Evolutionary conservation across 257 asterid genomes (phyloP).

Genomic region (Verbena officinalis): DNA sequence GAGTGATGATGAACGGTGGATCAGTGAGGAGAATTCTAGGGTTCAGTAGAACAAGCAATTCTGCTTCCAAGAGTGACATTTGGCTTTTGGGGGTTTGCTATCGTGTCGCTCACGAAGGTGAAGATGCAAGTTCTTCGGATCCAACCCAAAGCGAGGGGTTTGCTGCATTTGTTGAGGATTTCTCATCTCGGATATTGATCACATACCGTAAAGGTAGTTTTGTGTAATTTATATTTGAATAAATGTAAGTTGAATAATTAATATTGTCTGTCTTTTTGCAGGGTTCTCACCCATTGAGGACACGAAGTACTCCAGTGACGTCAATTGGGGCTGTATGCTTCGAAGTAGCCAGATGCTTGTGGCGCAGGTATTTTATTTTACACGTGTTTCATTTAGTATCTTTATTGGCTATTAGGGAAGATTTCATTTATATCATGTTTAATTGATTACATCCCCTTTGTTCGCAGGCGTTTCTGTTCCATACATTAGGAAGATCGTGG

Average conservation of each 20-base stretch:
- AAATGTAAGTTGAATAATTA: neutral
- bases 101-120: conserved; percentile 63
- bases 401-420: conserved; percentile 22
- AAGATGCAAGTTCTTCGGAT: conserved; percentile 57
- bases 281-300: conserved; percentile 83
- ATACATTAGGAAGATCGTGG: conserved; percentile 91
- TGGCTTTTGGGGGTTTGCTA: conserved; percentile 95
- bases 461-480: conserved; percentile 77
- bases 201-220: conserved; percentile 87
- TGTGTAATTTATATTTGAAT: conserved; percentile 2
- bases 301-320: conserved; percentile 83
- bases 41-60: conserved; percentile 45
- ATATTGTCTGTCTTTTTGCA: conserved; percentile 33
- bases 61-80: conserved; percentile 72
- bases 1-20: conserved; percentile 73
- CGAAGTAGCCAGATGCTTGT: conserved; percentile 99
- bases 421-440: neutral
- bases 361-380: conserved; percentile 88
- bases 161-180: conserved; percentile 86
- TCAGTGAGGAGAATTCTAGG: conserved; percentile 87
- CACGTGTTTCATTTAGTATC: conserved; percentile 19
- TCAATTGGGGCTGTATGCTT: conserved; percentile 97
- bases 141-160: conserved; percentile 88
- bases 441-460: conserved; percentile 22
- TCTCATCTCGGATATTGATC: conserved; percentile 80